Evolutionary conservation across 306 rosid species (phyloP).

Genomic region (Lotus japonicus): DNA sequence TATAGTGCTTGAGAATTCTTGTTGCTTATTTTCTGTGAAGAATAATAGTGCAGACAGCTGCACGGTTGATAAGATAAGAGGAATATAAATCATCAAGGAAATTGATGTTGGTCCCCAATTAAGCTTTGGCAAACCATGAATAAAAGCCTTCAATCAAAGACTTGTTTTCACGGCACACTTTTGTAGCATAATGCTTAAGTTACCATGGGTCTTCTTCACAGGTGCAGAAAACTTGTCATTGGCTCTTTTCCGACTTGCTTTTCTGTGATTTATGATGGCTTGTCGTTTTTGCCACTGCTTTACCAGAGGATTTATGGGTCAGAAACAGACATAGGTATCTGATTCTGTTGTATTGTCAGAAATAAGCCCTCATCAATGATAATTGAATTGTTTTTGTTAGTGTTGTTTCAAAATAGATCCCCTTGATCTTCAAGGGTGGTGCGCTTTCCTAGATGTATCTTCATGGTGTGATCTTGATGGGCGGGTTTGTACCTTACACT

Average conservation of each 20-base stretch:
- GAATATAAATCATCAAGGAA: conserved; percentile 22
- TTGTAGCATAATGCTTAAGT: conserved; percentile 5
- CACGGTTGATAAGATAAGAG: conserved; percentile 39
- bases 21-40: conserved; percentile 21
- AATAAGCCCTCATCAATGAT: neutral
- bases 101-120: conserved; percentile 47
- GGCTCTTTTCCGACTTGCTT: conserved; percentile 6
- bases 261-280: conserved; percentile 18
- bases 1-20: conserved; percentile 34
- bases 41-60: conserved; percentile 34
- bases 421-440: too few relatives aligned
- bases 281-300: conserved; percentile 27
- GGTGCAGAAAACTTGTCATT: neutral
- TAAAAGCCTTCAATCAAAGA: conserved; percentile 2
- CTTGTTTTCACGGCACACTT: conserved; percentile 38
- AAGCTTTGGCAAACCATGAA: conserved; percentile 21
- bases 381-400: neutral
- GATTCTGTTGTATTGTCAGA: conserved; percentile 29
- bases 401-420: too few relatives aligned
- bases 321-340: conserved; percentile 44
- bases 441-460: too few relatives aligned
- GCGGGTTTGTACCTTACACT: too few relatives aligned
- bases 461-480: too few relatives aligned
- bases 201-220: conserved; percentile 7
- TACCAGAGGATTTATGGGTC: conserved; percentile 23